These are phyloP conservation scores for Kuraishia floccosa DNA, from an alignment of 805 yeast genomes.

Conservation along the genomic window DNA sequence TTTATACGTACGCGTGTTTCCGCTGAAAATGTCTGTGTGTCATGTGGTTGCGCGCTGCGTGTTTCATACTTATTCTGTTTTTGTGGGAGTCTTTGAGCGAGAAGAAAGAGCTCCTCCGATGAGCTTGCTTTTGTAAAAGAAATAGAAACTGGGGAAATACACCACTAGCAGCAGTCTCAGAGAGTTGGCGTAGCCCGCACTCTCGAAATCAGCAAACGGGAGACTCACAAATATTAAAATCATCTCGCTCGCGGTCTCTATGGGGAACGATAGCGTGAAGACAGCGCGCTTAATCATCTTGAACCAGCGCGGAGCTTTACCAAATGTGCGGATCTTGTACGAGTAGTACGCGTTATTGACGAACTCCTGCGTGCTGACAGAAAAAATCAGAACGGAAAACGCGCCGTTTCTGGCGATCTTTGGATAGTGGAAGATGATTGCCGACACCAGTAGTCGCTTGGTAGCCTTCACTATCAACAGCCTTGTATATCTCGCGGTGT, in stretches of 20 bases:
- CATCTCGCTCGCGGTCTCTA: slow-evolving; percentile 10
- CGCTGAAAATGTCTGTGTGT: no score
- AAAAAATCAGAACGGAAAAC: slow-evolving; percentile 11
- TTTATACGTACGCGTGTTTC: no score
- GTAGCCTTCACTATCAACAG: slow-evolving; percentile 6
- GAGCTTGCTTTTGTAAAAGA: slow-evolving; percentile 9
- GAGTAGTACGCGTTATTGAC: slow-evolving; percentile 13
- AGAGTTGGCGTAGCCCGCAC: slow-evolving; percentile 3
- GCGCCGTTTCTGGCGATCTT: slow-evolving; percentile 11
- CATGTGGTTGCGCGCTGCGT: no score
- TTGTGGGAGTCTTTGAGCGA: neutral
- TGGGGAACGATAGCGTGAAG: slow-evolving; percentile 10
- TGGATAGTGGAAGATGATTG: slow-evolving; percentile 13
- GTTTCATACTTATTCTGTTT: no score
- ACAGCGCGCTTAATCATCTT: slow-evolving; percentile 8
- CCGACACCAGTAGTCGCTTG: slow-evolving; percentile 7
- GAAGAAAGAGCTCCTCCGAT: neutral
- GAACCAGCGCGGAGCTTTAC: slow-evolving; percentile 8
- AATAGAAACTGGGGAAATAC: slow-evolving; percentile 11
- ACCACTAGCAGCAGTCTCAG: slow-evolving; percentile 7
- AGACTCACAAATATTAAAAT: slow-evolving; percentile 11
- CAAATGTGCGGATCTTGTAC: slow-evolving; percentile 15
- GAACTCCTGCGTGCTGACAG: slow-evolving; percentile 12
- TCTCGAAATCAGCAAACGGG: slow-evolving; percentile 7
- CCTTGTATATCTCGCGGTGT: neutral